Conservation (phyloP, 1,284 basidiomycete genomes). For the Crepidotus sp. region DNA sequence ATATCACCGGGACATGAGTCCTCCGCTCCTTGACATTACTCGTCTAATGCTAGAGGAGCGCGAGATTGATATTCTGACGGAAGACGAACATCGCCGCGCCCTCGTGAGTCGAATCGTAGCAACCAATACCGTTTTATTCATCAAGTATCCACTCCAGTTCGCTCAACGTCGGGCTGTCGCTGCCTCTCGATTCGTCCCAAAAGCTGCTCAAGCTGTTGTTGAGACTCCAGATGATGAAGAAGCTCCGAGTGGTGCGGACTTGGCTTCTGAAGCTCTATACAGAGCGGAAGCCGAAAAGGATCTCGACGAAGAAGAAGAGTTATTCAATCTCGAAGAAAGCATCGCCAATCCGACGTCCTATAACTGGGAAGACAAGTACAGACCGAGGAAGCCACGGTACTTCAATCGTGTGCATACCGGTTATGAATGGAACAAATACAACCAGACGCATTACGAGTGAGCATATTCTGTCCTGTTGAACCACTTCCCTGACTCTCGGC, state of each 20-base stretch:
- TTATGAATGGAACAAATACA: slow-evolving; percentile 99
- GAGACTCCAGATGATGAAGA: slow-evolving; percentile 46
- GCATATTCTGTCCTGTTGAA: slow-evolving; percentile 24
- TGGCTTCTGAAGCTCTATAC: slow-evolving; percentile 79
- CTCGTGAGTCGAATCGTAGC: slow-evolving; percentile 45
- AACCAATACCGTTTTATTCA: slow-evolving; percentile 3
- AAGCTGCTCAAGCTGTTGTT: slow-evolving; percentile 43
- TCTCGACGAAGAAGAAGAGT: slow-evolving; percentile 90
- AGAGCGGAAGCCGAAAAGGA: slow-evolving; percentile 85
- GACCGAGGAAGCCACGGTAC: slow-evolving; percentile 96
- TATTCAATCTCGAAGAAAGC: slow-evolving; percentile 87
- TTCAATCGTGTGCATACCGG: slow-evolving; percentile 99
- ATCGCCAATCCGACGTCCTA: slow-evolving; percentile 78
- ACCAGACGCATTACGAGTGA: slow-evolving; percentile 97
- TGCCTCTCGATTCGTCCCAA: slow-evolving; percentile 78
- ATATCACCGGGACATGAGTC: slow-evolving; percentile 82
- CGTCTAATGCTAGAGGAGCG: slow-evolving; percentile 69
- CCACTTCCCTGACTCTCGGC: slow-evolving; percentile 8
- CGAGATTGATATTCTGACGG: slow-evolving; percentile 67
- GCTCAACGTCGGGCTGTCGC: slow-evolving; percentile 70
- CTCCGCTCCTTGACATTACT: slow-evolving; percentile 59
- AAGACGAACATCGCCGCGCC: slow-evolving; percentile 53
- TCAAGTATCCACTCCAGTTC: slow-evolving; percentile 38
- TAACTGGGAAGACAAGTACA: slow-evolving; percentile 98
- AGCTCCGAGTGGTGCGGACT: slow-evolving; percentile 61